Conservation (phyloP, 140 eudicot genomes). For the Oenanthe javanica region DNA sequence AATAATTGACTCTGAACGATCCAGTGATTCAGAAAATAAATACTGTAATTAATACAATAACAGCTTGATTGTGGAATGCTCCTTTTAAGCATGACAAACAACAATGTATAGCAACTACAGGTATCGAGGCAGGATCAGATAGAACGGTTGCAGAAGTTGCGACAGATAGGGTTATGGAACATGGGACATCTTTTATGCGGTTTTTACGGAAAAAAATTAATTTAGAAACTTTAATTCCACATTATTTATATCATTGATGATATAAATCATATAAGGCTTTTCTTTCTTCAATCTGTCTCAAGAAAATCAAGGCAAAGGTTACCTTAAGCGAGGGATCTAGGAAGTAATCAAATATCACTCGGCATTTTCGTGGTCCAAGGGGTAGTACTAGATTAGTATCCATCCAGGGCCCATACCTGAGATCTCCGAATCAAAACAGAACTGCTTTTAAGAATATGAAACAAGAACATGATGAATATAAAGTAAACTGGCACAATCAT, state of each 20-base stretch:
- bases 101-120: background rate
- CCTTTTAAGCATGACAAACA: background rate
- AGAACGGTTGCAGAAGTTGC: background rate
- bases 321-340: conserved; percentile 75
- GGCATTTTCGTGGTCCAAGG: conserved; percentile 74
- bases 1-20: background rate
- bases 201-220: background rate
- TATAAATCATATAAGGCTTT: background rate
- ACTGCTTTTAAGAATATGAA: background rate
- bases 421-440: background rate
- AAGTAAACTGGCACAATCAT: background rate
- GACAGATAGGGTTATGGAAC: background rate
- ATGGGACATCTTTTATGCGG: background rate
- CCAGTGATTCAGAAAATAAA: too few relatives aligned
- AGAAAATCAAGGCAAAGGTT: conserved; percentile 1
- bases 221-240: background rate
- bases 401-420: conserved; percentile 98
- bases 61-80: too few relatives aligned
- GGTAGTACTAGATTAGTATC: conserved; percentile 89
- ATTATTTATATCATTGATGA: background rate
- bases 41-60: too few relatives aligned
- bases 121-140: background rate
- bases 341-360: conserved; percentile 86
- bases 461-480: background rate
- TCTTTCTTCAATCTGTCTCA: background rate